phyloP scores from a whole-genome alignment of 352 stramenopile genomes.

The Stramenopiles sp. region DNA sequence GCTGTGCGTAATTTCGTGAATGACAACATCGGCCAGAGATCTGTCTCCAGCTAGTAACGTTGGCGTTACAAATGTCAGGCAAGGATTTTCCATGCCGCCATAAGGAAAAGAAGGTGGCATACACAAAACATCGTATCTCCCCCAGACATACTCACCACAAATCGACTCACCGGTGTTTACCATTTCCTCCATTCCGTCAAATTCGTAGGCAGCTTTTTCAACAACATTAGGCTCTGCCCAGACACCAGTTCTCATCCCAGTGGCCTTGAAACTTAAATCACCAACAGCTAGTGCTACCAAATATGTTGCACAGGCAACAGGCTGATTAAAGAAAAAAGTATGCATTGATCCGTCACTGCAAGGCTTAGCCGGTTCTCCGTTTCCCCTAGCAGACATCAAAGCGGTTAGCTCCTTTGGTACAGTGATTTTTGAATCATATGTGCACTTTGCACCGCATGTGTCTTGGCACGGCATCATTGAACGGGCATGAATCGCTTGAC shows the following conservation, averaged over 20 bases:
- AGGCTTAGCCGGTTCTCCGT: neutral
- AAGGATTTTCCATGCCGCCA: no score
- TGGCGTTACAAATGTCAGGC: conserved; percentile 86
- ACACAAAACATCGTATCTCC: conserved; percentile 89
- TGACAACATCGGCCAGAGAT: conserved; percentile 82
- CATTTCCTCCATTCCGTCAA: conserved; percentile 77
- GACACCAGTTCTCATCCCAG: conserved; percentile 62
- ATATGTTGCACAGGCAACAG: conserved; percentile 80
- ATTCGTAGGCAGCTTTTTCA: conserved; percentile 70
- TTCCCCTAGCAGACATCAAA: conserved; percentile 63
- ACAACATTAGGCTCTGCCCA: conserved; percentile 82
- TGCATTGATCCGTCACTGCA: conserved; percentile 22
- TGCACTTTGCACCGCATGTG: conserved; percentile 70
- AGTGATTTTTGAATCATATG: conserved; percentile 68
- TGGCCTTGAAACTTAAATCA: conserved; percentile 57
- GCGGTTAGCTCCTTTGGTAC: conserved; percentile 70
- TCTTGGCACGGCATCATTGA: conserved; percentile 86
- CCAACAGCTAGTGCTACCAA: conserved; percentile 78
- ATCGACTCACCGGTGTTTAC: conserved; percentile 71
- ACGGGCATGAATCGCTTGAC: conserved; percentile 80
- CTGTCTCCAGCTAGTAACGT: conserved; percentile 78
- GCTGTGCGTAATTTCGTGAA: conserved; percentile 84
- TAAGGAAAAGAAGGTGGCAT: conserved; percentile 85
- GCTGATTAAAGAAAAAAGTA: conserved; percentile 56
- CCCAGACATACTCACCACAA: conserved; percentile 75